phyloP scores from a whole-genome alignment of 2,329 filamentous ascomycete genomes.

The Trichoderma hamatum region DNA sequence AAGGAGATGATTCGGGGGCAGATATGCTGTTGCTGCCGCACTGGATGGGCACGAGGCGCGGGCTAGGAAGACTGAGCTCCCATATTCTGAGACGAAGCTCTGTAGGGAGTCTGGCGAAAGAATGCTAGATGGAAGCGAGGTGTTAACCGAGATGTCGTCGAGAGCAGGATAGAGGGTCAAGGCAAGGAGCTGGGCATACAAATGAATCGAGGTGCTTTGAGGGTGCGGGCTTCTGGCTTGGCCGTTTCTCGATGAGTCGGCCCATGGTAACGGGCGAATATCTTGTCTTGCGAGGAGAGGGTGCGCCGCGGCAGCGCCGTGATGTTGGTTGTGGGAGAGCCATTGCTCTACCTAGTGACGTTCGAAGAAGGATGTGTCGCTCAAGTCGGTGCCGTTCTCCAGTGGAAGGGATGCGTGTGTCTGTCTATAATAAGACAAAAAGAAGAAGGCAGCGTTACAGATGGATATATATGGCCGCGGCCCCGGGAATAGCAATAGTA shows the following conservation, averaged over 20 bases:
- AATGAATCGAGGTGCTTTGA: slow-evolving; percentile 4
- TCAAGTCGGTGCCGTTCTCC: not conserved
- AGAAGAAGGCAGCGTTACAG: not conserved
- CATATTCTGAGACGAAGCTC: slow-evolving; percentile 55
- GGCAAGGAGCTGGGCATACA: slow-evolving; percentile 11
- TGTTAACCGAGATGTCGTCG: not conserved
- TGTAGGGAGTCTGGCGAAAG: slow-evolving; percentile 48
- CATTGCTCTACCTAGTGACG: not conserved
- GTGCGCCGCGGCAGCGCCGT: not conserved
- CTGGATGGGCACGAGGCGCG: slow-evolving; percentile 49
- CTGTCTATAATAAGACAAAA: not conserved
- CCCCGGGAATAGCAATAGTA: not conserved
- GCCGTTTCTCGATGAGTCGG: not conserved
- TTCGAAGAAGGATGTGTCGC: not conserved
- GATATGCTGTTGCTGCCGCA: slow-evolving; percentile 42
- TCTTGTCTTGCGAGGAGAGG: not conserved
- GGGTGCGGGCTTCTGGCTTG: not conserved
- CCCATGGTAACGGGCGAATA: not conserved
- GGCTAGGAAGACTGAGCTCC: slow-evolving; percentile 47
- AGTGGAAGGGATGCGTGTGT: not conserved
- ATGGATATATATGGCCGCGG: not conserved
- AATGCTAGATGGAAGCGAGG: slow-evolving; percentile 37
- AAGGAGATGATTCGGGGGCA: not conserved
- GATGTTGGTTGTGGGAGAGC: slow-evolving; percentile 3
- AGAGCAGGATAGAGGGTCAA: not conserved